A percentile compares a stretch with the other conserved stretches of the same genome.
Conservation (phyloP, 2,329 filamentous ascomycete genomes). For the Colletotrichum sp. region DNA sequence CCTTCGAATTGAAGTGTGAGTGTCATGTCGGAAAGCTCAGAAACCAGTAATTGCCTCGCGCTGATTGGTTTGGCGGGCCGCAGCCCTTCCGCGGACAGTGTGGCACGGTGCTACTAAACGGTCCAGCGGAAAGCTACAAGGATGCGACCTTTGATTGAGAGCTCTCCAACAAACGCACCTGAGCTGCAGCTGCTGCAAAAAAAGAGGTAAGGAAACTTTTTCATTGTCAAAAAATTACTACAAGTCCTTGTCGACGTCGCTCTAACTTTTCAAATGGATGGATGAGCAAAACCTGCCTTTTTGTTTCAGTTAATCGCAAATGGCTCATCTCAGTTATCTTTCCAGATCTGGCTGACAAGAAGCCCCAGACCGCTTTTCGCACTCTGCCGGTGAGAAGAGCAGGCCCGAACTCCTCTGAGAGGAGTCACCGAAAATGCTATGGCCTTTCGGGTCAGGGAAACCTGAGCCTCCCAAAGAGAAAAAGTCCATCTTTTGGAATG, state of each 20-base stretch:
- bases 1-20: constrained; percentile 14
- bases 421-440: constrained; percentile 30
- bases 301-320: not conserved
- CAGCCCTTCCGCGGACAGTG: not conserved
- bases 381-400: not conserved
- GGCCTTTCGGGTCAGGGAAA: constrained; percentile 27
- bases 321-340: not conserved
- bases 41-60: not conserved
- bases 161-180: not conserved
- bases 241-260: not conserved
- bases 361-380: not conserved
- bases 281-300: not conserved
- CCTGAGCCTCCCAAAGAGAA: constrained; percentile 26
- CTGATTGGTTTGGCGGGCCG: constrained; percentile 19
- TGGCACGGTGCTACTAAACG: not conserved
- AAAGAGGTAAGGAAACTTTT: not conserved
- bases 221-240: not conserved
- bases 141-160: not conserved
- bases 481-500: constrained; percentile 19
- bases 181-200: not conserved
- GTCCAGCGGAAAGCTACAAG: not conserved
- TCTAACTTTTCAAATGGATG: not conserved
- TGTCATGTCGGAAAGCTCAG: constrained; percentile 22
- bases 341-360: not conserved
- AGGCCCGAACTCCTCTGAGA: not conserved